Percentiles rank a stretch among this genome's conserved stretches.
These are phyloP conservation scores for Phytophthora chlamydospora DNA, from an alignment of 352 stramenopile genomes.

Conservation along the genomic window DNA sequence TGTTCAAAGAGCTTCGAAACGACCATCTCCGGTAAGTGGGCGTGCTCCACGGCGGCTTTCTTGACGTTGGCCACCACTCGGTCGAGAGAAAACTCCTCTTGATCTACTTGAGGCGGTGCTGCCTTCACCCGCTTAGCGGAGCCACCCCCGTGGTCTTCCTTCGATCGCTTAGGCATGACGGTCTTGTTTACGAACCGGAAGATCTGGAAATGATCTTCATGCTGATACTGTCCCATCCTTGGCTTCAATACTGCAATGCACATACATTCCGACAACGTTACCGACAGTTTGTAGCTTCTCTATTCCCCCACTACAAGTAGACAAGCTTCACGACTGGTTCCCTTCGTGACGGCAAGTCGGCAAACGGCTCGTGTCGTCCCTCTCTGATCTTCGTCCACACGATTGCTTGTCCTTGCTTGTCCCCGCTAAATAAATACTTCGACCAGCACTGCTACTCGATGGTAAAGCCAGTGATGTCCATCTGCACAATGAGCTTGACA, in stretches of 20 bases:
- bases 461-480: constrained; percentile 96
- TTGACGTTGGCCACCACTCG: constrained; percentile 26
- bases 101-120: background rate
- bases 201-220: background rate
- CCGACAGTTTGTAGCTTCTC: constrained; percentile 3
- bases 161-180: constrained; percentile 22
- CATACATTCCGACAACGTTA: constrained; percentile 20
- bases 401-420: constrained; percentile 9
- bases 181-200: background rate
- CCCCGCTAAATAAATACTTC: constrained; percentile 39
- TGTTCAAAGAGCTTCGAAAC: constrained; percentile 35
- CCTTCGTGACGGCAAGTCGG: background rate
- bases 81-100: constrained; percentile 36
- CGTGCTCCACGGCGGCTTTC: constrained; percentile 22
- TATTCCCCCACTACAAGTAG: constrained; percentile 5
- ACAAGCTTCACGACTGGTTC: background rate
- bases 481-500: constrained; percentile 93
- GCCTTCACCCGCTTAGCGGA: constrained; percentile 25
- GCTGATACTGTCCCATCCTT: constrained; percentile 1
- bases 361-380: constrained; percentile 5
- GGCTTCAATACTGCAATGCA: background rate
- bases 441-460: constrained; percentile 59
- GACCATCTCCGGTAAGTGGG: constrained; percentile 17
- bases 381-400: background rate
- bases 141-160: constrained; percentile 1